These are phyloP conservation scores for Litchi chinensis DNA, from an alignment of 345 rosid genomes.

Conservation along the genomic window DNA sequence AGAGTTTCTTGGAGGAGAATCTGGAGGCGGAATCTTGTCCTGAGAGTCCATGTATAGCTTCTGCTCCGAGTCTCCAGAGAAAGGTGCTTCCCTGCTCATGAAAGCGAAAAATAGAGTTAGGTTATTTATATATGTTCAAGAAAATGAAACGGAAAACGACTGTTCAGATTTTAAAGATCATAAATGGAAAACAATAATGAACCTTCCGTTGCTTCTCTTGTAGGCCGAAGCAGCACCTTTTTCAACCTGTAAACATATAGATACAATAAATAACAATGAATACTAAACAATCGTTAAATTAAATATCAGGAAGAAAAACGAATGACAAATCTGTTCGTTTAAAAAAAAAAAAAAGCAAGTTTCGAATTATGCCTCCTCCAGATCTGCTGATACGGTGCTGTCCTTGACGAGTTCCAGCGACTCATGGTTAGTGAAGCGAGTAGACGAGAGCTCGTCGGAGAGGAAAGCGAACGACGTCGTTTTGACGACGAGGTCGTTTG, in stretches of 20 bases:
- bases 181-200: constrained; percentile 24
- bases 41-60: constrained; percentile 27
- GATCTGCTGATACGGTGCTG: constrained; percentile 17
- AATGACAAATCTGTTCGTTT: too few relatives aligned
- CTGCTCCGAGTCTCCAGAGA: constrained; percentile 20
- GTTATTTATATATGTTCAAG: background rate
- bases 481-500: background rate
- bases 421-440: constrained; percentile 5
- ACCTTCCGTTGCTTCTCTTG: constrained; percentile 7
- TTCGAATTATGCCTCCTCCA: background rate
- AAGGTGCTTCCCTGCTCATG: constrained; percentile 27
- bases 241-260: constrained; percentile 25
- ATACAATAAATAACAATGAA: background rate
- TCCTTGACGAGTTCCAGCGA: background rate
- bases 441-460: constrained; percentile 7
- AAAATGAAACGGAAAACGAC: background rate
- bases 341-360: background rate
- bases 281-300: background rate
- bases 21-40: background rate
- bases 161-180: constrained; percentile 3
- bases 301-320: background rate
- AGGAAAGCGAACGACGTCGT: background rate
- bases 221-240: too few relatives aligned
- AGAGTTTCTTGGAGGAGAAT: background rate
- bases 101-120: background rate